Conservation (phyloP, 176 grass and related monocot species). For the Metroxylon sagu region DNA sequence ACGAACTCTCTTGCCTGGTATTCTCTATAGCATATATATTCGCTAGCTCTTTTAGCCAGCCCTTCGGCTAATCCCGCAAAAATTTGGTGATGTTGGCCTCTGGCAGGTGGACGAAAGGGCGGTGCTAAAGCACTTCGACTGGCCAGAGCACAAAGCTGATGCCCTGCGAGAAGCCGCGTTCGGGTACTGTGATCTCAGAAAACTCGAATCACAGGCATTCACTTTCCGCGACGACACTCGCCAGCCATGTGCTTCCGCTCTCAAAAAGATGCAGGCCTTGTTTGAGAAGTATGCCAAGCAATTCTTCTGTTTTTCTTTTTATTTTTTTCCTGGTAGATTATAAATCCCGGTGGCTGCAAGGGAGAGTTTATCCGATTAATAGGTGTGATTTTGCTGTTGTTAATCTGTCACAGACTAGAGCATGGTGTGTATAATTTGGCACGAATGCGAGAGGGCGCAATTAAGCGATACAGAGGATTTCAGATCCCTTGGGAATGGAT, state of each 20-base stretch:
- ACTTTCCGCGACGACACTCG: slow-evolving; percentile 55
- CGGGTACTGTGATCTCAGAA: slow-evolving; percentile 84
- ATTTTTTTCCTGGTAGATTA: too few relatives aligned
- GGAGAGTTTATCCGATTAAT: too few relatives aligned
- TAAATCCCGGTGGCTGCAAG: too few relatives aligned
- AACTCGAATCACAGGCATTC: slow-evolving; percentile 47
- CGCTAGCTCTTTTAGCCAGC: too few relatives aligned
- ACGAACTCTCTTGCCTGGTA: slow-evolving; percentile 89
- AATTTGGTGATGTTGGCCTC: too few relatives aligned
- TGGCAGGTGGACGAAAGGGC: slow-evolving; percentile 89
- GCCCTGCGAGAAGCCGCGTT: slow-evolving; percentile 96
- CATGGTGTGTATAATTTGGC: slow-evolving; percentile 82
- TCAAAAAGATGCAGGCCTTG: slow-evolving; percentile 92
- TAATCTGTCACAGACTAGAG: slow-evolving; percentile 47
- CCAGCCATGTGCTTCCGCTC: slow-evolving; percentile 54
- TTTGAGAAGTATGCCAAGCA: slow-evolving; percentile 64
- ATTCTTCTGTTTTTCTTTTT: too few relatives aligned
- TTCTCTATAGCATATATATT: neutral
- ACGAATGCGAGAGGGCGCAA: slow-evolving; percentile 62
- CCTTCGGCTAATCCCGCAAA: too few relatives aligned
- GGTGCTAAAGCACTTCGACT: slow-evolving; percentile 96
- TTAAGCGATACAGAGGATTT: slow-evolving; percentile 61
- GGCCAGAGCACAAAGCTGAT: slow-evolving; percentile 98
- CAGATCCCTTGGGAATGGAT: slow-evolving; percentile 90
- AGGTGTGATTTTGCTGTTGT: too few relatives aligned